Percentiles rank a stretch among this genome's conserved stretches.
Evolutionary conservation across 768 basidiomycete species (phyloP).

Genomic region (Imleria badia): DNA sequence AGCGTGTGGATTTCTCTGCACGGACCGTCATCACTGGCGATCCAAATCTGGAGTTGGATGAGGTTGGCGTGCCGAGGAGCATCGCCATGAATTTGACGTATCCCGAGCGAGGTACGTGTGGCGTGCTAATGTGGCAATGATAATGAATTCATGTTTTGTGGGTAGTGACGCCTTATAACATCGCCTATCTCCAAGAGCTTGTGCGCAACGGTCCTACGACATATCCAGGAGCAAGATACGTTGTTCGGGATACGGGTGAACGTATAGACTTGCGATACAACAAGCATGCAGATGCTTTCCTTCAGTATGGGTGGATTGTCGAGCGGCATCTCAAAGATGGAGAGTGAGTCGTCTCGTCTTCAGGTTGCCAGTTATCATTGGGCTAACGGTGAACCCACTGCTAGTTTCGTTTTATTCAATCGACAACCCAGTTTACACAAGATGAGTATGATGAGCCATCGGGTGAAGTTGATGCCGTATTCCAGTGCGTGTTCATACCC

Average conservation of each 20-base stretch:
- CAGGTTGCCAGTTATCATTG: not conserved
- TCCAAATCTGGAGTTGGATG: slow-evolving; percentile 93
- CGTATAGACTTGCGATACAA: slow-evolving; percentile 96
- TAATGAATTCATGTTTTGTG: slow-evolving; percentile 12
- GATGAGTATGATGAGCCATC: slow-evolving; percentile 99
- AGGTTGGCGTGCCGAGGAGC: slow-evolving; percentile 92
- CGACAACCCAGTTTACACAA: slow-evolving; percentile 98
- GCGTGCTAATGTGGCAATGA: not conserved
- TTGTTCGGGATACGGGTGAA: slow-evolving; percentile 95
- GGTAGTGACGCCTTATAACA: slow-evolving; percentile 95
- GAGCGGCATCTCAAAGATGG: slow-evolving; percentile 97
- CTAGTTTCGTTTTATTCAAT: slow-evolving; percentile 68
- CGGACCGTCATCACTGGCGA: slow-evolving; percentile 99
- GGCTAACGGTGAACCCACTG: slow-evolving; percentile 1
- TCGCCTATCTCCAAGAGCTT: slow-evolving; percentile 88
- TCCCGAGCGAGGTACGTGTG: slow-evolving; percentile 82
- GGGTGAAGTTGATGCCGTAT: slow-evolving; percentile 96
- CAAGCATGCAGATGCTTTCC: slow-evolving; percentile 90
- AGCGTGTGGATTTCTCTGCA: slow-evolving; percentile 98
- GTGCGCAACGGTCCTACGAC: slow-evolving; percentile 93
- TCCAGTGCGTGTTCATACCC: slow-evolving; percentile 65
- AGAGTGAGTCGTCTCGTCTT: slow-evolving; percentile 66
- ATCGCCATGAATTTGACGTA: slow-evolving; percentile 98
- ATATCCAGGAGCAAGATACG: slow-evolving; percentile 96
- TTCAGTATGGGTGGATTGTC: slow-evolving; percentile 98